These are phyloP conservation scores for Thraustochytrium sp. DNA, from an alignment of 352 stramenopile species.

Conservation along the genomic window DNA sequence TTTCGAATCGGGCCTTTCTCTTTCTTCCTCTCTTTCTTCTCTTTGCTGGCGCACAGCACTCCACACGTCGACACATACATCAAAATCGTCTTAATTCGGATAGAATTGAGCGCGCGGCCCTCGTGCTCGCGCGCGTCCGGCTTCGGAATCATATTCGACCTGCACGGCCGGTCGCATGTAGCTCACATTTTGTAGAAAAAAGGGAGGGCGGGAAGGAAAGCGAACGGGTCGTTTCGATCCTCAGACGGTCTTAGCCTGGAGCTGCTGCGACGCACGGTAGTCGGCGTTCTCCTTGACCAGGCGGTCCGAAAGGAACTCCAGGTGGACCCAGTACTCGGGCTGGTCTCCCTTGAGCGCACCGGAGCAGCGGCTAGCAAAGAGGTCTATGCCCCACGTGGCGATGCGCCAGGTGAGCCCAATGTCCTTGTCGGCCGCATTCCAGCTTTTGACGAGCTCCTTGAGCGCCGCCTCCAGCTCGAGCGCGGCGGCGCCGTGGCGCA, in stretches of 20 bases:
- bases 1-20: background rate
- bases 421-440: slow-evolving; percentile 7
- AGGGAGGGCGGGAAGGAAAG: no score
- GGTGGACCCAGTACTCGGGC: slow-evolving; percentile 25
- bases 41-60: background rate
- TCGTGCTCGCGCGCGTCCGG: no score
- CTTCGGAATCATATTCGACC: no score
- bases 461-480: background rate
- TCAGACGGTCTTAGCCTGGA: background rate
- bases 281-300: slow-evolving; percentile 1
- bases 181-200: no score
- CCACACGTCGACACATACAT: no score
- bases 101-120: no score
- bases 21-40: background rate
- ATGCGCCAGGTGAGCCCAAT: slow-evolving; percentile 19
- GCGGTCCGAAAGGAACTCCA: slow-evolving; percentile 14
- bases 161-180: no score
- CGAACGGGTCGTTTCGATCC: background rate
- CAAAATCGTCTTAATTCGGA: no score
- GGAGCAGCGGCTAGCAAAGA: slow-evolving; percentile 6
- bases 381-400: background rate
- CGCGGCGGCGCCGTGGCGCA: background rate
- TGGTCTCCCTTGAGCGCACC: slow-evolving; percentile 33
- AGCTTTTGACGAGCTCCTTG: background rate
- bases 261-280: background rate